Evolutionary conservation across 805 yeast genomes (phyloP), one percentile per base, ranked within the genome.

Genomic region (Candida xyloterini): DNA sequence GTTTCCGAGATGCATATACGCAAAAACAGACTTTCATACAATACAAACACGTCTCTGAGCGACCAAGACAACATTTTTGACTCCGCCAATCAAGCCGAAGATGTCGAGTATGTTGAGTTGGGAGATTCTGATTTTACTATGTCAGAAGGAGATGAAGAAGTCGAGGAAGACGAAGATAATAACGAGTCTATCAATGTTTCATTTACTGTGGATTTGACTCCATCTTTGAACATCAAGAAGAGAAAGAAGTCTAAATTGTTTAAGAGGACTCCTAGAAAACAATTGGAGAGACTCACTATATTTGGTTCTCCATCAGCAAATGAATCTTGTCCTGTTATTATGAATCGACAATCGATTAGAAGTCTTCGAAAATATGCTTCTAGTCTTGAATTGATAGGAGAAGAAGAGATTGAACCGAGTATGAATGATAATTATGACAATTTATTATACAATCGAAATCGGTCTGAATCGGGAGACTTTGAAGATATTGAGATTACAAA

Each of bases 161-260:
- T 48, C 10, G 54, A 42, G 11, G 47, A 37, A n/a, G 55, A 44
- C 21, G 50, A 38, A n/a, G 55, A 44, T 21, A 49, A 37, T 2
- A 46, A 49, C 27, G 51, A 47, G 29, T 59, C 64, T 13, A 30
- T 57, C 26, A 56, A 60, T 39, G 62, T 51, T 5, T 55, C 63
- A 3, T 60, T 54, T 35, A 51, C 56, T 15, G 53, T 60, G 48
- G 53, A 53, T 33, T 42, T 56, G 22, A 48, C 53, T 8, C 62
- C 61, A 5, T 49, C 56, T 5, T 38, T 60, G 15, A 53, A 44
- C 27, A 40, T 54, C 28, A 55, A 54, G 25, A 54, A 50, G 31
- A 42, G 54, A 16, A 56, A 52, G 41, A 51, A 43, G 26, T 56
- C 61, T 4, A 49, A 43, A 20, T 36, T 49, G n/a, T 50, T 57